Conservation (phyloP, 495 filamentous ascomycete species). For the Friedmanniomyces simplex region DNA sequence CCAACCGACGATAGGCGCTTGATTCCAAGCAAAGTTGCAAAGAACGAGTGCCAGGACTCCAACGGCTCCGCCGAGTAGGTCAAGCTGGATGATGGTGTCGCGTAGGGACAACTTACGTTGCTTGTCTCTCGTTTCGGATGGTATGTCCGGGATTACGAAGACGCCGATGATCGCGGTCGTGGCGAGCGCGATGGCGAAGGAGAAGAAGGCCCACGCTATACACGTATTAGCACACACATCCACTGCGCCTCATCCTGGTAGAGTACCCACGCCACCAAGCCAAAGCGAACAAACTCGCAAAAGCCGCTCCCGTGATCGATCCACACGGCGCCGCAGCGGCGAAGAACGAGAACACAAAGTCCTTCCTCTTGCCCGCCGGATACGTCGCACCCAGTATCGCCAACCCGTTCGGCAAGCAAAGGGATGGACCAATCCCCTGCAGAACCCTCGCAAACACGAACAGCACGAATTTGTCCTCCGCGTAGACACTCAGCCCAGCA, state of each 20-base stretch:
- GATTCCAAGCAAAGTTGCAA: constrained; percentile 43
- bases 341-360: constrained; percentile 54
- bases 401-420: constrained; percentile 28
- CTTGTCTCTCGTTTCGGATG: background rate
- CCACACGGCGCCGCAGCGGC: constrained; percentile 26
- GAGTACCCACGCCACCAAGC: constrained; percentile 44
- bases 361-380: constrained; percentile 42
- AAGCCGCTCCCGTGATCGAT: background rate
- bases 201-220: constrained; percentile 44
- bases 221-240: constrained; percentile 34
- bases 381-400: constrained; percentile 43
- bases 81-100: constrained; percentile 31
- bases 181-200: constrained; percentile 38
- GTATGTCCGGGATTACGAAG: constrained; percentile 37
- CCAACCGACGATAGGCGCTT: constrained; percentile 51
- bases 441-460: constrained; percentile 28
- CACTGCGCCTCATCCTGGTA: no score
- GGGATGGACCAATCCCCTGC: constrained; percentile 31
- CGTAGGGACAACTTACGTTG: constrained; percentile 10
- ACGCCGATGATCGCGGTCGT: constrained; percentile 34
- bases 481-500: constrained; percentile 42
- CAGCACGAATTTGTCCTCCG: constrained; percentile 18
- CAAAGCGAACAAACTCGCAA: constrained; percentile 41
- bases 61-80: constrained; percentile 38
- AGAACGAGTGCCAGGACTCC: constrained; percentile 50